Evolutionary conservation across 352 stramenopile genomes (phyloP).

Genomic region (Phytophthora fragariae): DNA sequence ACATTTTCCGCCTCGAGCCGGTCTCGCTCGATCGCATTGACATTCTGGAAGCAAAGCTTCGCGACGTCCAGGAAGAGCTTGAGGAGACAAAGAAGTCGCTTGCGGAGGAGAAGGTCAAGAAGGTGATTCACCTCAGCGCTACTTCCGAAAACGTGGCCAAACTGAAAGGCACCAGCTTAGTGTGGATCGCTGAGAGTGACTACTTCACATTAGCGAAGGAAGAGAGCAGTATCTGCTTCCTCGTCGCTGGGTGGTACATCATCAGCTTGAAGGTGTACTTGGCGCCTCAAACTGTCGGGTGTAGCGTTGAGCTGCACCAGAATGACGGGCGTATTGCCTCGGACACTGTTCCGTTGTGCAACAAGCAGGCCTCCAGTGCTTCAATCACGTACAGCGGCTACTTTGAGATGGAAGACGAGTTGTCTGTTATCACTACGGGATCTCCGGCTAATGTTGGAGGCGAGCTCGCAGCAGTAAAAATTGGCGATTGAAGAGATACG

Average conservation of each 20-base stretch:
- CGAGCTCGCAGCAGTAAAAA: not conserved
- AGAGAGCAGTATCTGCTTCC: not conserved
- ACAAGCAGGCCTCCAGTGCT: not conserved
- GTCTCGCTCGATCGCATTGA: not conserved
- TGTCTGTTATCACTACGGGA: not conserved
- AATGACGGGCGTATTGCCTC: not conserved
- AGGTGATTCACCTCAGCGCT: not conserved
- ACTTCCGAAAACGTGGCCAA: not conserved
- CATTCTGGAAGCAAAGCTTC: not conserved
- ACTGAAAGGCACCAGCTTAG: not conserved
- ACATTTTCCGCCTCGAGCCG: not conserved
- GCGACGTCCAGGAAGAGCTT: not conserved
- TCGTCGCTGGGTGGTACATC: not conserved
- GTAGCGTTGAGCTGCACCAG: not conserved
- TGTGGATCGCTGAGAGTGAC: not conserved
- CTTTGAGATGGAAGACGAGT: conserved; percentile 2
- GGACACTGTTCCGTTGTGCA: not conserved
- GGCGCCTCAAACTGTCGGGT: not conserved
- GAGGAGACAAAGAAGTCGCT: not conserved
- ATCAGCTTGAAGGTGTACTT: not conserved
- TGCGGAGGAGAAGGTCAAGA: not conserved
- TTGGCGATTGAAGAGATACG: not conserved
- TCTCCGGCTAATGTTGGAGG: not conserved
- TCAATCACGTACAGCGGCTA: not conserved
- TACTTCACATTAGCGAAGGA: not conserved